A percentile compares a stretch with the other conserved stretches of the same genome.
Conservation (phyloP, 164 flowering plant genomes). For the Vitis vinifera region DNA sequence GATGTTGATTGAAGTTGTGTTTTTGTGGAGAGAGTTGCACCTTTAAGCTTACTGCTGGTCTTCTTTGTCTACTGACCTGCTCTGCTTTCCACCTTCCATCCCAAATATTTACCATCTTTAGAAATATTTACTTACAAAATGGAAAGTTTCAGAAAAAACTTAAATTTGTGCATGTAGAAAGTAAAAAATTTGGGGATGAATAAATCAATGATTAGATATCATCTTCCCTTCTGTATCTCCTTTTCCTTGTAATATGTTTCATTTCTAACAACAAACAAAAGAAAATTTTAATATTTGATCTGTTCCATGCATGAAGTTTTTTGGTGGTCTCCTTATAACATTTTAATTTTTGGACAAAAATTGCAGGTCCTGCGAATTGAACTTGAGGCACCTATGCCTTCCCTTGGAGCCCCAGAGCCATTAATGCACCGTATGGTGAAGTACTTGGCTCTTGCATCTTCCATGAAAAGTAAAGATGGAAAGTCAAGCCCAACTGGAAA, state of each 20-base stretch:
- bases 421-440: slow-evolving; percentile 81
- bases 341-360: neutral
- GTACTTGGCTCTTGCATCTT: slow-evolving; percentile 80
- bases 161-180: neutral
- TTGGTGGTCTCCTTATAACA: neutral
- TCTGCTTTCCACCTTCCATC: neutral
- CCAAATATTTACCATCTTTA: neutral
- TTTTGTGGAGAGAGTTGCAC: neutral
- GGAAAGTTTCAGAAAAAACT: neutral
- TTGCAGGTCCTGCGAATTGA: slow-evolving; percentile 74
- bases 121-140: neutral
- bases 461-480: slow-evolving; percentile 55
- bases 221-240: neutral
- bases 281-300: neutral
- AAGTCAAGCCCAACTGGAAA: slow-evolving; percentile 33
- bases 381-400: slow-evolving; percentile 60
- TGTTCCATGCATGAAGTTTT: neutral
- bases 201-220: neutral
- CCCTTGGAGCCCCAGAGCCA: slow-evolving; percentile 73
- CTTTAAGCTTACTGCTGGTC: neutral
- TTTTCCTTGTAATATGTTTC: neutral
- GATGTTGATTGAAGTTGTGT: neutral
- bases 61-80: neutral
- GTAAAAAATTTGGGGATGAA: neutral
- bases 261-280: neutral